Evolutionary conservation across 2,329 filamentous ascomycete genomes (phyloP).

Genomic region (Colletotrichum sp.): DNA sequence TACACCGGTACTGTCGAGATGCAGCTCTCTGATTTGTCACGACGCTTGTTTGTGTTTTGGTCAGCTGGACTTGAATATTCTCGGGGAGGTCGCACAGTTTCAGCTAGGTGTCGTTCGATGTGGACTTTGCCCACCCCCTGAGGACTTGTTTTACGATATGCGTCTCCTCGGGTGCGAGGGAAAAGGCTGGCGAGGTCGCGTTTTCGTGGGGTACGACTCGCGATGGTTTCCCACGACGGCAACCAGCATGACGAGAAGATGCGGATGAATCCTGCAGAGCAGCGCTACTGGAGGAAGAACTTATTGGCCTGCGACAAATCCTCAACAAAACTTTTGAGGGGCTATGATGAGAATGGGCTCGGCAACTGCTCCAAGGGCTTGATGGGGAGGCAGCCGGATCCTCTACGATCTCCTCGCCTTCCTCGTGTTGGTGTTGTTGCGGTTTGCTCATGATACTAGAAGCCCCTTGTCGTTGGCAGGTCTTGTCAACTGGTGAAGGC

Average conservation of each 20-base stretch:
- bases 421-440: background rate
- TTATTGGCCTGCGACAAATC: background rate
- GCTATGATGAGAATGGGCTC: background rate
- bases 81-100: conserved; percentile 10
- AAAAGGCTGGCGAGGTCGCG: background rate
- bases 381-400: background rate
- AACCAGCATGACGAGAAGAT: background rate
- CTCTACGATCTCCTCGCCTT: background rate
- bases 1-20: background rate
- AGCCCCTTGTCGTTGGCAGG: background rate
- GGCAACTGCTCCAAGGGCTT: background rate
- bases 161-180: background rate
- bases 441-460: background rate
- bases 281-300: background rate
- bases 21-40: conserved; percentile 5
- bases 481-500: conserved; percentile 10
- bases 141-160: background rate
- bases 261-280: background rate
- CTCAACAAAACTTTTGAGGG: background rate
- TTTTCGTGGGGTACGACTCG: background rate
- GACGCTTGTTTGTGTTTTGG: background rate
- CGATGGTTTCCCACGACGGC: background rate
- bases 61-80: conserved; percentile 10
- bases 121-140: conserved; percentile 7
- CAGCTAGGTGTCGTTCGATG: conserved; percentile 15